Conservation (phyloP, 2,329 filamentous ascomycete species). For the Trichoderma arundinaceum region DNA sequence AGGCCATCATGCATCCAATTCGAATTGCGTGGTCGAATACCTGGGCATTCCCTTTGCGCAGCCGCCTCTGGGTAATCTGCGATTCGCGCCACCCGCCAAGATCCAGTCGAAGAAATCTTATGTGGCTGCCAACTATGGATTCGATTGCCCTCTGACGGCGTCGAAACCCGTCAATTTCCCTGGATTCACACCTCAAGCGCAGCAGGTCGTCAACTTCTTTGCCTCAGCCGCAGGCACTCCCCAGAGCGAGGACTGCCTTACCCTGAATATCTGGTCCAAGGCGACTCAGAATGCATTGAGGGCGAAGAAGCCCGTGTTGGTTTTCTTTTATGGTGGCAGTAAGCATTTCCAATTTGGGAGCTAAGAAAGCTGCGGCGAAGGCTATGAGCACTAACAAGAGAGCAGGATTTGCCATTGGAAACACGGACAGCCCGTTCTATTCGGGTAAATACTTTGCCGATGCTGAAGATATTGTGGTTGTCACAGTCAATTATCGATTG, state of each 20-base stretch:
- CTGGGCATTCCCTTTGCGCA: constrained; percentile 50
- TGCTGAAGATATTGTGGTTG: constrained; percentile 51
- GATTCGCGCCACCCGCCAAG: constrained; percentile 46
- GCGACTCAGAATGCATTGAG: constrained; percentile 42
- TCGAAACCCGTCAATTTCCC: constrained; percentile 38
- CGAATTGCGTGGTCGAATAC: constrained; percentile 45
- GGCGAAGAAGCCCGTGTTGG: constrained; percentile 48
- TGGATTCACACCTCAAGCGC: constrained; percentile 42
- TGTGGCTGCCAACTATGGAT: constrained; percentile 40
- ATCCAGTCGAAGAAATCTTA: constrained; percentile 35
- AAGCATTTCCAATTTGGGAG: background rate
- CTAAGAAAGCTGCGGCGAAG: background rate
- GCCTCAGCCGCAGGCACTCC: constrained; percentile 36
- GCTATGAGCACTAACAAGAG: background rate
- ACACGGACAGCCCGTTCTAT: constrained; percentile 47
- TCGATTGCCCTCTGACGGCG: constrained; percentile 39
- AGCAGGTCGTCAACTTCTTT: constrained; percentile 37
- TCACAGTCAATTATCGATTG: constrained; percentile 55
- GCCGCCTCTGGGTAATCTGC: constrained; percentile 45
- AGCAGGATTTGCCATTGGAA: constrained; percentile 47
- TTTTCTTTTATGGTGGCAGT: constrained; percentile 50
- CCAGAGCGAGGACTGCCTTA: constrained; percentile 47
- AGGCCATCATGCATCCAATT: constrained; percentile 42
- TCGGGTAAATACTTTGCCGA: constrained; percentile 51
- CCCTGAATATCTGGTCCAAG: constrained; percentile 47